A percentile compares a stretch with the other conserved stretches of the same genome.
phyloP scores from a whole-genome alignment of 176 grass and related monocot genomes.

The Zea mays region DNA sequence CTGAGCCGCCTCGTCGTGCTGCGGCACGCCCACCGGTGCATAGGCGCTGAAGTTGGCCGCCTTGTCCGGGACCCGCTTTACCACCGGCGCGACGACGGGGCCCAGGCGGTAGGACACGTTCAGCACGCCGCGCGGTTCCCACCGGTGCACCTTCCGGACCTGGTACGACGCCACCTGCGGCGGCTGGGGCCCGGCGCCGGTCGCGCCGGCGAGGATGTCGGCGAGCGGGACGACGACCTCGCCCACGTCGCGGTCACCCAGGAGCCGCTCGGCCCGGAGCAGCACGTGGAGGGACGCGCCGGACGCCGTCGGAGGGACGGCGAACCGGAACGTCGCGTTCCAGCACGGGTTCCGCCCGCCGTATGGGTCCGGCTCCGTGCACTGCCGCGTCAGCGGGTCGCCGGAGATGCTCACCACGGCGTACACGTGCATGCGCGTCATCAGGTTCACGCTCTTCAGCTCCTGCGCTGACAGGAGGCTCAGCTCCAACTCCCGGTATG shows the following conservation, averaged over 20 bases:
- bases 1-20: background rate
- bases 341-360: constrained; percentile 63
- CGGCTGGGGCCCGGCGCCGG: background rate
- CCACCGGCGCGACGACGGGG: constrained; percentile 25
- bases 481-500: constrained; percentile 60
- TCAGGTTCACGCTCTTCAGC: constrained; percentile 69
- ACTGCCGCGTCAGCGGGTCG: constrained; percentile 47
- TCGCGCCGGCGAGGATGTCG: constrained; percentile 39
- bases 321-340: constrained; percentile 57
- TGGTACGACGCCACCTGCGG: constrained; percentile 57
- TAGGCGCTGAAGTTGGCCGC: background rate
- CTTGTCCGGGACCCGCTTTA: background rate
- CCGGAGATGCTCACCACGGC: constrained; percentile 57
- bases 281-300: constrained; percentile 47
- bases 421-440: constrained; percentile 74
- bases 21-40: background rate
- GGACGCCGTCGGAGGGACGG: constrained; percentile 39
- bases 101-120: constrained; percentile 62
- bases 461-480: constrained; percentile 64
- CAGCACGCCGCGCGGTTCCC: constrained; percentile 55
- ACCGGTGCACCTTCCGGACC: constrained; percentile 48
- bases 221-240: constrained; percentile 48
- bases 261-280: constrained; percentile 59
- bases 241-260: constrained; percentile 76
- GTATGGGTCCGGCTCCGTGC: constrained; percentile 51